Base-by-base conservation (phyloP, 192 early-diverging fungal species). In the Entomortierella lignicola region DNA sequence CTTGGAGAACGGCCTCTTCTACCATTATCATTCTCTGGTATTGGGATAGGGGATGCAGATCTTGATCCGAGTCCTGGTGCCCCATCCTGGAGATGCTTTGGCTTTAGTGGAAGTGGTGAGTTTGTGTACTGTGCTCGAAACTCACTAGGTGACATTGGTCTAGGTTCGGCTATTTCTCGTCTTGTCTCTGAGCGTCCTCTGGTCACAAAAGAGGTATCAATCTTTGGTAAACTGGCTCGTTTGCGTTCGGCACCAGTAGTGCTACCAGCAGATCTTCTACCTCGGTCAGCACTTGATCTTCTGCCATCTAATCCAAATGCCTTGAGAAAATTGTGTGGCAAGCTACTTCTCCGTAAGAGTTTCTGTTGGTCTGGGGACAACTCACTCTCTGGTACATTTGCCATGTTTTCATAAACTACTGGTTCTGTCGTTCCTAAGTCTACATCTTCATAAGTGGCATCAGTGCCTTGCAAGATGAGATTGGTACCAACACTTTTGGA, bases 91-190 rank as follows among this genome's bases (percentile, higher is more conserved):
- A 59, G 56, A 55, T 70, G 58, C 27, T 70, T 66, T 5, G 63
- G 63, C 25, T 55, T 54, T 50, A 55, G n/a, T 41, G 63, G 68
- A 18, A 70, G 43, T 6, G 58, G 68, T 8, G 58, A 60, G 21
- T 62, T 55, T 20, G 68, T 70, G 52, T 61, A 70, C 58, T 70
- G 68, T 23, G 59, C 68, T 1, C 68, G 57, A 39, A 70, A 70
- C 21, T 70, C 55, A 25, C 68, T 70, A 0, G 68, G 68, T 17
- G 68, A 70, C 59, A 70, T 42, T 23, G 56, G 26, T 25, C 59
- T 13, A n/a, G 66, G 20, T 23, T 15, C 30, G 0, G 21, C 54
- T 12, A 41, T 21, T 2, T 17, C 41, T 20, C 52, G 21, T 25
- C 68, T 58, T 12, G 56, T 59, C 11, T 58, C 56, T 18, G 66